These are phyloP conservation scores for Paxillus involutus DNA, from an alignment of 768 basidiomycete genomes.

Conservation along the genomic window DNA sequence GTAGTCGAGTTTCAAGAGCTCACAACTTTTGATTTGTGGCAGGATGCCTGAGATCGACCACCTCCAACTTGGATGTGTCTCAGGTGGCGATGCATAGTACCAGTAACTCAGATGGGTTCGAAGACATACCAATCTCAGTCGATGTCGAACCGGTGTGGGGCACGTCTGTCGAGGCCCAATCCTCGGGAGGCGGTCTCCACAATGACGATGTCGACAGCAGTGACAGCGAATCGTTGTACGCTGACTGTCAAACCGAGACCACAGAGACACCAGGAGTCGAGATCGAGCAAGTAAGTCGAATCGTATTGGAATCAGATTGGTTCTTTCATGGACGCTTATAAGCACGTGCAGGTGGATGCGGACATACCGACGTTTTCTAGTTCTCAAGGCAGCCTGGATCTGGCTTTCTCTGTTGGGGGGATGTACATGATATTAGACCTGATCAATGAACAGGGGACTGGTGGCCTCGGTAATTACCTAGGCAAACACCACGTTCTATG, in stretches of 20 bases:
- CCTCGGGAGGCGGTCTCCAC: too few relatives aligned
- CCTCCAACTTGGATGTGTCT: neutral
- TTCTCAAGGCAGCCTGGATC: neutral
- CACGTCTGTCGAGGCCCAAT: too few relatives aligned
- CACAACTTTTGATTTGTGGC: neutral
- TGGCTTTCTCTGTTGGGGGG: constrained; percentile 29
- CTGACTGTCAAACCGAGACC: neutral
- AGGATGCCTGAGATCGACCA: neutral
- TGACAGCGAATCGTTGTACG: too few relatives aligned
- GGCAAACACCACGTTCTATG: neutral
- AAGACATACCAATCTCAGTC: neutral
- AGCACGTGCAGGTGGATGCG: neutral
- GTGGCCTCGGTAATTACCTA: constrained; percentile 42
- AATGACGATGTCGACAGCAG: too few relatives aligned
- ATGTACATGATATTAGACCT: constrained; percentile 52
- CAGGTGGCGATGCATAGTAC: neutral
- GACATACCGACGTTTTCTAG: neutral
- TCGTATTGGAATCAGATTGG: neutral
- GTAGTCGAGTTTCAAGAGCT: neutral
- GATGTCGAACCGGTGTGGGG: too few relatives aligned
- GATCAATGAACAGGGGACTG: constrained; percentile 44
- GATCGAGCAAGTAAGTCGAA: neutral
- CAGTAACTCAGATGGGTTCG: neutral
- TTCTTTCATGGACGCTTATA: neutral
- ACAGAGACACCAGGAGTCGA: neutral